Evolutionary conservation across 352 stramenopile species (phyloP), one percentile per base, ranked within the genome.

Genomic region (Phytophthora sp.): DNA sequence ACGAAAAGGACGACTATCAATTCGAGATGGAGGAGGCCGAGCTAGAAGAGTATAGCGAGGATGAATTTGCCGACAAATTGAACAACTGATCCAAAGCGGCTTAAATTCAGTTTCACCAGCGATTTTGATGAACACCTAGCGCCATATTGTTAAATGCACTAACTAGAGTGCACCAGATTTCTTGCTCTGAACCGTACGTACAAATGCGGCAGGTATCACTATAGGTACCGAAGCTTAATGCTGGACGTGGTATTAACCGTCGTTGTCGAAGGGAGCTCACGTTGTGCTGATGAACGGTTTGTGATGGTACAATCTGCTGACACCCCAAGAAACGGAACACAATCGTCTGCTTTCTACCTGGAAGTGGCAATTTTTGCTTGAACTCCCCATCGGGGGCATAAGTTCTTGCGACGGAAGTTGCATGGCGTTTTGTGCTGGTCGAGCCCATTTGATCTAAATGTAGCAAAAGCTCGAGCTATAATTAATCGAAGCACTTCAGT

Each of bases 261-360:
- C 80, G 74, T 87, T 89, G 80, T 89, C 80, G 80, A 83, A 81
- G 79, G 80, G 76, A 87, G 76, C 61, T 72, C 65, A 70, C 68
- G 69, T 84, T 87, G 77, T 82, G 61, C 76, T 77, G 55, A 89
- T 89, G 80, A 89, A 88, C 80, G 77, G 18, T 59, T 46, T 75
- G 80, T 89, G 80, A 89, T 72, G 80, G 80, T 77, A 76, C 77
- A 84, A 84, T 66, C 48, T 85, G 80, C 80, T 89, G 77, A 88
- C 80, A 88, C 77, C 79, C 79, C 73, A 87, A 74, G 75, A 89
- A 77, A 89, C 80, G 65, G 77, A 89, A 88, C 80, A 89, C 80
- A 83, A 18, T 52, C 12, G 74, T 84, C 77, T 74, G 64, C 69
- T 79, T 84, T 62, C 45, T 72, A 62, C 23, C 48, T 35, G 49